phyloP scores from a whole-genome alignment of 2,329 filamentous ascomycete species.

The Penicillium verrucosum region DNA sequence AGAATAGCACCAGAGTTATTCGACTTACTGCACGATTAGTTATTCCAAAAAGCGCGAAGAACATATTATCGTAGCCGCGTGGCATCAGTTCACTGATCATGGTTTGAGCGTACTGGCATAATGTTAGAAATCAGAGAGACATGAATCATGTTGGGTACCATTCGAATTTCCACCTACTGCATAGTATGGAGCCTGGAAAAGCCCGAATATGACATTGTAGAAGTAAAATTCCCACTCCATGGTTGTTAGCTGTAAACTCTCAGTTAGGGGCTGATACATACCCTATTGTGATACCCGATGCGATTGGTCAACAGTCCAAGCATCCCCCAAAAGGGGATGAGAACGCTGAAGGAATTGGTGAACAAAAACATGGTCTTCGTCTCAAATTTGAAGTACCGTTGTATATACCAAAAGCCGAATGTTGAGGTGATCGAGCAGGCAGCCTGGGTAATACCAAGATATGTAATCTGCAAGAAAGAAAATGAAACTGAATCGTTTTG shows the following conservation, averaged over 20 bases:
- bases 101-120: slow-evolving; percentile 39
- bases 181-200: slow-evolving; percentile 45
- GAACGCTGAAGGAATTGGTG: slow-evolving; percentile 42
- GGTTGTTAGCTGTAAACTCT: slow-evolving; percentile 1
- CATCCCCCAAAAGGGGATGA: slow-evolving; percentile 46
- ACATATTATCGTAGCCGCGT: slow-evolving; percentile 45
- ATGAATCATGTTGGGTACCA: neutral
- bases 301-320: slow-evolving; percentile 39
- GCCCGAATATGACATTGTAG: slow-evolving; percentile 43
- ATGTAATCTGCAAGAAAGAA: slow-evolving; percentile 43
- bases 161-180: slow-evolving; percentile 25
- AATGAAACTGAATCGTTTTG: slow-evolving; percentile 43
- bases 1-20: neutral
- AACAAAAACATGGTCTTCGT: slow-evolving; percentile 45
- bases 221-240: slow-evolving; percentile 43
- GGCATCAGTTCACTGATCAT: slow-evolving; percentile 47
- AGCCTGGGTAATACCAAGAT: slow-evolving; percentile 42
- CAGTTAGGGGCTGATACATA: slow-evolving; percentile 14
- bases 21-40: slow-evolving; percentile 43
- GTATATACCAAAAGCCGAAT: slow-evolving; percentile 45
- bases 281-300: slow-evolving; percentile 41
- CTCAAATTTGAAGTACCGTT: slow-evolving; percentile 40
- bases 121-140: neutral
- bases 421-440: slow-evolving; percentile 39
- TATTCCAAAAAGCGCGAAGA: slow-evolving; percentile 45